These are phyloP conservation scores for Sanghuangporus weigelae DNA, from an alignment of 1,284 basidiomycete species.

Conservation along the genomic window DNA sequence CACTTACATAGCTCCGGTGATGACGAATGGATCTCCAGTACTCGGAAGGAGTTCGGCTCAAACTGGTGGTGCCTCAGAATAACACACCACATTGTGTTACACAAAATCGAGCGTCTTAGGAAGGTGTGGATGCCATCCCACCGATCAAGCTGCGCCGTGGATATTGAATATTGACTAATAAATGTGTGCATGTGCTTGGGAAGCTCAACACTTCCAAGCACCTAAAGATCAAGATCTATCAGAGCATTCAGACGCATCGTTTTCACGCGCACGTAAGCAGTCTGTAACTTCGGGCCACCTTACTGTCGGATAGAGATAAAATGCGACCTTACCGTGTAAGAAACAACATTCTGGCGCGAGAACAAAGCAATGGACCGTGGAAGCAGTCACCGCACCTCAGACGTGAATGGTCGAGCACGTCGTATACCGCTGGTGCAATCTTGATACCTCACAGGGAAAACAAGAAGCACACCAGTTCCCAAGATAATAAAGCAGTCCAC, in stretches of 20 bases:
- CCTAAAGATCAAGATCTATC: constrained; percentile 7
- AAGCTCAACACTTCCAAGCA: constrained; percentile 3
- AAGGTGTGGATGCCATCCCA: neutral
- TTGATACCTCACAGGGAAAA: constrained; percentile 9
- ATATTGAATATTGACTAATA: constrained; percentile 2
- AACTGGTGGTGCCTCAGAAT: neutral
- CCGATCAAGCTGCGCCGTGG: neutral
- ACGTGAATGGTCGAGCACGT: constrained; percentile 1
- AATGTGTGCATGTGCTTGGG: constrained; percentile 9
- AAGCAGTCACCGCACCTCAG: constrained; percentile 6
- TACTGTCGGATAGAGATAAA: constrained; percentile 13
- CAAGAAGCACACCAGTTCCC: constrained; percentile 4
- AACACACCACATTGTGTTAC: neutral
- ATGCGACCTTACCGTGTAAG: constrained; percentile 14
- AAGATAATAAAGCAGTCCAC: constrained; percentile 9
- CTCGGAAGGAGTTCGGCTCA: constrained; percentile 14
- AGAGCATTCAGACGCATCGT: constrained; percentile 2
- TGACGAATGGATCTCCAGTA: constrained; percentile 1
- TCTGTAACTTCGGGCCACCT: constrained; percentile 7
- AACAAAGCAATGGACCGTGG: constrained; percentile 10
- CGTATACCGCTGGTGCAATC: constrained; percentile 2
- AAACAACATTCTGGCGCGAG: constrained; percentile 13
- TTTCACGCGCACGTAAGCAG: constrained; percentile 16
- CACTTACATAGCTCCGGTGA: constrained; percentile 10
- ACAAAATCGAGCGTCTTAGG: neutral